These are phyloP conservation scores for Pochonia chlamydosporia DNA, from an alignment of 2,329 filamentous ascomycete species.

Conservation along the genomic window DNA sequence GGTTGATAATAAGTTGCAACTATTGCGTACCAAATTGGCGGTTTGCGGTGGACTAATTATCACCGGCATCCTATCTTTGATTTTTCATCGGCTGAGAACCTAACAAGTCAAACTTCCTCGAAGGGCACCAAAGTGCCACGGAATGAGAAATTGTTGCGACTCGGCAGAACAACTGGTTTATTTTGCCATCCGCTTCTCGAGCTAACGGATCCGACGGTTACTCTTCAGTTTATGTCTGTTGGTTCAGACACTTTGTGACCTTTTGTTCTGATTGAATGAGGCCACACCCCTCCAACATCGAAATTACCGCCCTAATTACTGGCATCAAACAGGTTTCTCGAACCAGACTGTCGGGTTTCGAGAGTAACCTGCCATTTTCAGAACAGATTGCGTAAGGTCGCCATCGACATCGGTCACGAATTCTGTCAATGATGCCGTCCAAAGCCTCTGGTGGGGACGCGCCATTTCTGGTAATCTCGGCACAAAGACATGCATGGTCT, in stretches of 20 bases:
- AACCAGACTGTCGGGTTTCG: slow-evolving; percentile 11
- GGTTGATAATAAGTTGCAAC: too few relatives aligned
- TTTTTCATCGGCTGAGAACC: background rate
- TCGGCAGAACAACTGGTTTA: too few relatives aligned
- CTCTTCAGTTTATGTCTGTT: background rate
- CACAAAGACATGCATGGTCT: too few relatives aligned
- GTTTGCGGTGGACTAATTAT: too few relatives aligned
- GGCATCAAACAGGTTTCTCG: slow-evolving; percentile 1
- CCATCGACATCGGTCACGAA: background rate
- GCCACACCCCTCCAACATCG: slow-evolving; percentile 1
- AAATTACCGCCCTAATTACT: background rate
- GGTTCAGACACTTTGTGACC: background rate
- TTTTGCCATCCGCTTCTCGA: too few relatives aligned
- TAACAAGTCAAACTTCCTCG: background rate
- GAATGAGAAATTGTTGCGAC: background rate
- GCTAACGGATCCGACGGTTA: background rate
- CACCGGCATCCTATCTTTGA: too few relatives aligned
- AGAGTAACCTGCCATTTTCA: slow-evolving; percentile 7
- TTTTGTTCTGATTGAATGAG: background rate
- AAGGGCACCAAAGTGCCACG: background rate
- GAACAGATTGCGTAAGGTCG: slow-evolving; percentile 3
- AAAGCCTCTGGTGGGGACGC: too few relatives aligned
- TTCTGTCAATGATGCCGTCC: too few relatives aligned
- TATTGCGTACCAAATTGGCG: too few relatives aligned
- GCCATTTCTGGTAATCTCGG: too few relatives aligned